phyloP scores from a whole-genome alignment of 2,329 filamentous ascomycete species.

The Penicillium sp. region DNA sequence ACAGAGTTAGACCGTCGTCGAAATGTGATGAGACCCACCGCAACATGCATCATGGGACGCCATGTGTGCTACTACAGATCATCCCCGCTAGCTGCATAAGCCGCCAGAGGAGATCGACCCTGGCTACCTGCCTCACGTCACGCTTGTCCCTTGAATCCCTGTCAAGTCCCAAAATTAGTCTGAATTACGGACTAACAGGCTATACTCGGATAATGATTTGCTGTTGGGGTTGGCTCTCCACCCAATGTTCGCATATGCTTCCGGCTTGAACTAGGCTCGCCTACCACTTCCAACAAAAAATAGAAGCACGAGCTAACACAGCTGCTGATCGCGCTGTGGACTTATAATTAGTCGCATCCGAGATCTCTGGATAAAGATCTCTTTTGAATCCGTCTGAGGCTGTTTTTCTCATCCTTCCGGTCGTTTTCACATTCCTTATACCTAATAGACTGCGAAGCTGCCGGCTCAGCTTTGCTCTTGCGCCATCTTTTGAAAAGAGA shows the following conservation, averaged over 20 bases:
- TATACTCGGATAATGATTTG: conserved; percentile 12
- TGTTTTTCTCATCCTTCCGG: conserved; percentile 16
- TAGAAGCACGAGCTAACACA: conserved; percentile 22
- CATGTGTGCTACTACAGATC: conserved; percentile 9
- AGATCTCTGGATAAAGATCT: conserved; percentile 7
- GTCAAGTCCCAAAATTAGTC: conserved; percentile 15
- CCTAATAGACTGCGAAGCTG: conserved; percentile 39
- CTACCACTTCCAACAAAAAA: conserved; percentile 20
- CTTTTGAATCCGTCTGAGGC: not conserved
- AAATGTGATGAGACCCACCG: conserved; percentile 11
- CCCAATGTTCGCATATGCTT: conserved; percentile 13
- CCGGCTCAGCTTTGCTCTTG: conserved; percentile 43
- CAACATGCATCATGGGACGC: conserved; percentile 10
- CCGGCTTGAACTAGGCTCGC: conserved; percentile 9
- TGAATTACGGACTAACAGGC: conserved; percentile 4
- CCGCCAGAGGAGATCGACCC: not conserved
- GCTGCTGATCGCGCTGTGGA: conserved; percentile 10
- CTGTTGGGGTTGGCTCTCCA: conserved; percentile 7
- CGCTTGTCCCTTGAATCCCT: not conserved
- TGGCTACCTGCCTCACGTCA: not conserved
- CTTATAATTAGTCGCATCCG: conserved; percentile 20
- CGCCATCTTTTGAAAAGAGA: conserved; percentile 12
- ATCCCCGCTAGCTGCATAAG: conserved; percentile 8
- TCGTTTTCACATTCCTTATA: conserved; percentile 29
- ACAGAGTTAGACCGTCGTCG: conserved; percentile 5